phyloP scores from a whole-genome alignment of 139 green algal species.

The Chlamydomonas schloesseri region DNA sequence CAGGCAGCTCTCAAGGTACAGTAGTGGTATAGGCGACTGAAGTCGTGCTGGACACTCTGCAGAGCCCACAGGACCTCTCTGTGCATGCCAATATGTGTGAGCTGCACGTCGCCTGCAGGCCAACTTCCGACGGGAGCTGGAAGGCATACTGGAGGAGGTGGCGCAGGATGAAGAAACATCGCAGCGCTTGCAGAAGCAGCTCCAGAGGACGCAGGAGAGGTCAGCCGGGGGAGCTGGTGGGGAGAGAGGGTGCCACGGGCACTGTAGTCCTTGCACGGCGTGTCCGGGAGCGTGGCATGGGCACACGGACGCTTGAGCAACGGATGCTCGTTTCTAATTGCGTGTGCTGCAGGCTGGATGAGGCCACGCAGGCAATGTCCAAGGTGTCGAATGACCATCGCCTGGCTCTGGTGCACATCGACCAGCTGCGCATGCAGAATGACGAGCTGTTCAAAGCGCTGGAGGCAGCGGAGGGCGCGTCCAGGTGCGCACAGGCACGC shows the following conservation, averaged over 20 bases:
- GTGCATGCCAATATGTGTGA: not conserved
- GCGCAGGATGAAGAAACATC: slow-evolving; percentile 29
- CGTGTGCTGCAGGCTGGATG: slow-evolving; percentile 28
- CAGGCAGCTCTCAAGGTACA: slow-evolving; percentile 41
- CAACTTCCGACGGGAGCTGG: slow-evolving; percentile 41
- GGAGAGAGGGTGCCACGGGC: too few relatives aligned
- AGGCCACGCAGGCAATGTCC: not conserved
- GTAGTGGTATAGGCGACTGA: too few relatives aligned
- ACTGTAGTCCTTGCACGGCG: too few relatives aligned
- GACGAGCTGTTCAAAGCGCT: slow-evolving; percentile 40
- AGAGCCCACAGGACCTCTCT: too few relatives aligned
- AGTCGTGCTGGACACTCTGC: too few relatives aligned
- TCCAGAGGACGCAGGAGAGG: slow-evolving; percentile 26
- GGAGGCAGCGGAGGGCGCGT: slow-evolving; percentile 38
- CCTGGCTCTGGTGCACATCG: not conserved
- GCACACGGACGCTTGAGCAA: too few relatives aligned
- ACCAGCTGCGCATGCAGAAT: slow-evolving; percentile 4
- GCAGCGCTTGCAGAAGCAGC: slow-evolving; percentile 6
- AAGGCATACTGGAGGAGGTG: slow-evolving; percentile 35
- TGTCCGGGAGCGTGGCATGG: too few relatives aligned
- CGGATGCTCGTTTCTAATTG: too few relatives aligned
- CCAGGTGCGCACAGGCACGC: slow-evolving; percentile 16
- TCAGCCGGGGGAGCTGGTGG: not conserved
- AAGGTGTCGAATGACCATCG: not conserved
- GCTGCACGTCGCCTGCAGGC: not conserved